phyloP scores from a whole-genome alignment of 805 yeast genomes.

The Saccharomyces paradoxus region DNA sequence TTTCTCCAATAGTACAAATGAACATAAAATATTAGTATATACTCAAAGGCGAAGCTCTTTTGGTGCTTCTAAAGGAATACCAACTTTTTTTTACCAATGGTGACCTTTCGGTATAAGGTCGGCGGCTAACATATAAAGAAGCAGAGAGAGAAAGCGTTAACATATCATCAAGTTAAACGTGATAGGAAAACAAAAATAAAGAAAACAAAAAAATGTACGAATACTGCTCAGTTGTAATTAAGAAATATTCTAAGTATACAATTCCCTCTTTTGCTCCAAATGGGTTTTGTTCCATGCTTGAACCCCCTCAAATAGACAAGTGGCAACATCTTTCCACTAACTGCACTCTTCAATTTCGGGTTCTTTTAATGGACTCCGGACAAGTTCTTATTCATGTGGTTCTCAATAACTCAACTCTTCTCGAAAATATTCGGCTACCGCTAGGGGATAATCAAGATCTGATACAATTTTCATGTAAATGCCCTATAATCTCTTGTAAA shows the following conservation, averaged over 20 bases:
- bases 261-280: conserved; percentile 15
- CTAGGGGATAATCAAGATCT: conserved; percentile 1
- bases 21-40: neutral
- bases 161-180: neutral
- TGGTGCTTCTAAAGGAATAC: neutral
- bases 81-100: neutral
- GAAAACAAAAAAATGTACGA: conserved; percentile 1
- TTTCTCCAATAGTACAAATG: too few relatives aligned
- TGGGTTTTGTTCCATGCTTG: conserved; percentile 15
- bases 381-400: neutral
- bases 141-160: neutral
- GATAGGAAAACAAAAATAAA: neutral
- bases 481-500: conserved; percentile 25
- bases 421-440: conserved; percentile 2
- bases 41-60: neutral
- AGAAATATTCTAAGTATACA: conserved; percentile 16
- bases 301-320: conserved; percentile 8
- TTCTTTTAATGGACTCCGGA: neutral
- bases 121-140: conserved; percentile 4
- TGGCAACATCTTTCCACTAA: conserved; percentile 18
- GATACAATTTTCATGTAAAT: conserved; percentile 19
- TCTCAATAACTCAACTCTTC: neutral
- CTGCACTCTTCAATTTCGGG: conserved; percentile 2
- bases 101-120: neutral
- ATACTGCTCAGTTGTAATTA: conserved; percentile 3